Evolutionary conservation across 176 grass and related monocot genomes (phyloP), one percentile per base, ranked within the genome.

Genomic region (Tillandsia leiboldiana): DNA sequence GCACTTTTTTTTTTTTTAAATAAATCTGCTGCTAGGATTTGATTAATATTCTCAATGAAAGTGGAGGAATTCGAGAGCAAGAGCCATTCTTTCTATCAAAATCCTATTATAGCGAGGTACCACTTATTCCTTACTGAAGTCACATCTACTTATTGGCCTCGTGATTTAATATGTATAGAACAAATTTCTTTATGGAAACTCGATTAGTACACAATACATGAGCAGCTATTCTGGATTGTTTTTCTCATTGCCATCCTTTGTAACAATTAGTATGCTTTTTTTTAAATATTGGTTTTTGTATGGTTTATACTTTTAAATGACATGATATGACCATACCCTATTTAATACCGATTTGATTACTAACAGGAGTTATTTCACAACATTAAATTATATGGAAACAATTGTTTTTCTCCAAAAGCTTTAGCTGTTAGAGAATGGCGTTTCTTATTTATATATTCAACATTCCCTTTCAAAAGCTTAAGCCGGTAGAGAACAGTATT

Each of bases 71-170:
- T 61, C 51, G 2, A 10, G 75, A 77, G 66, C 12, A 69, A 27
- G 75, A 77, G 12, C 75, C 75, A 61, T 77, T 77, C 75, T 77
- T 77, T 56, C 66, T 77, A 68, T 77, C 75, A 26, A 50, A 69
- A 62, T 33, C 67, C 54, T 59, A 51, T 68, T 51, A 62, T 27
- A 77, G 67, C 11, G 28, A 77, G 75, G 75, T 77, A 69, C 17
- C 12, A 14, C 49, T 73, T 57, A 1, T 9, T 72, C 62, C 42
- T 61, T 17, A 17, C 2, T 54, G 1, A 14, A 54, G 3, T 54
- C 54, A 18, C 26, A 51, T 29, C 54, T 14, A 15, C 11, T 53
- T 18, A 28, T 29, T 56, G 12, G 12, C 52, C 15, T 20, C 54
- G 1, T 59, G 54, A 59, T 17, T 17, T 59, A 59, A 22, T 18